Percentiles rank a stretch among this genome's conserved stretches.
These are phyloP conservation scores for Alternaria gaisen DNA, from an alignment of 2,329 filamentous ascomycete species.

Conservation along the genomic window DNA sequence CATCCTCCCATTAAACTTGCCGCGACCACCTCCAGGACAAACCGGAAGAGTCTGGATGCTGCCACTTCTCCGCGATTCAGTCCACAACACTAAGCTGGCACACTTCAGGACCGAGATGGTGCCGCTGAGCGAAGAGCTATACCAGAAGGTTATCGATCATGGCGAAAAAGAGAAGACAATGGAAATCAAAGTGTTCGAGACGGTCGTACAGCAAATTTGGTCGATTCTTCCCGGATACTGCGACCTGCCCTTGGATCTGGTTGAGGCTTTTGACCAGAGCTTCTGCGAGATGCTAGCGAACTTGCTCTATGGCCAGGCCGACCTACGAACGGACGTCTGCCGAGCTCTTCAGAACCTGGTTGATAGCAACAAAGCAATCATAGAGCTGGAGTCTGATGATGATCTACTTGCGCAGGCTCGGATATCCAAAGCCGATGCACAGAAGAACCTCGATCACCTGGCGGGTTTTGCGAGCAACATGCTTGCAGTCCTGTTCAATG, in stretches of 20 bases:
- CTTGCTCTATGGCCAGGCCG: conserved; percentile 89
- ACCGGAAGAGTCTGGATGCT: conserved; percentile 93
- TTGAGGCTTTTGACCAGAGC: conserved; percentile 77
- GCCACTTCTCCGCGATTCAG: conserved; percentile 86
- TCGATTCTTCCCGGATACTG: conserved; percentile 93
- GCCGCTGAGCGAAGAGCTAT: conserved; percentile 88
- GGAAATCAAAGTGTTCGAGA: conserved; percentile 98
- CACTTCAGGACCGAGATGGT: conserved; percentile 90
- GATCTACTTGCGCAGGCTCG: conserved; percentile 81
- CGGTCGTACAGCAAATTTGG: conserved; percentile 95
- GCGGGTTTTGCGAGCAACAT: conserved; percentile 84
- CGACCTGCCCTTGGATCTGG: conserved; percentile 81
- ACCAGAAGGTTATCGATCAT: conserved; percentile 86
- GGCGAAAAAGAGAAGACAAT: conserved; percentile 86
- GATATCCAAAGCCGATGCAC: conserved; percentile 76
- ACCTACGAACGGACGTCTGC: conserved; percentile 87
- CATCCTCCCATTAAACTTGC: conserved; percentile 85
- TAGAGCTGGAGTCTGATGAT: conserved; percentile 72
- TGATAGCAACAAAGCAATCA: conserved; percentile 87
- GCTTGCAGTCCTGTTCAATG: conserved; percentile 97
- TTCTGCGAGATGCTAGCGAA: conserved; percentile 94
- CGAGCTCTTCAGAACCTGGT: conserved; percentile 84
- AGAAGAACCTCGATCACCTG: conserved; percentile 83
- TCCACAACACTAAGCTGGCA: conserved; percentile 84
- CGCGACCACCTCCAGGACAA: conserved; percentile 77